Evolutionary conservation across 345 rosid genomes (phyloP), one percentile per base, ranked within the genome.

Genomic region (Linum usitatissimum): DNA sequence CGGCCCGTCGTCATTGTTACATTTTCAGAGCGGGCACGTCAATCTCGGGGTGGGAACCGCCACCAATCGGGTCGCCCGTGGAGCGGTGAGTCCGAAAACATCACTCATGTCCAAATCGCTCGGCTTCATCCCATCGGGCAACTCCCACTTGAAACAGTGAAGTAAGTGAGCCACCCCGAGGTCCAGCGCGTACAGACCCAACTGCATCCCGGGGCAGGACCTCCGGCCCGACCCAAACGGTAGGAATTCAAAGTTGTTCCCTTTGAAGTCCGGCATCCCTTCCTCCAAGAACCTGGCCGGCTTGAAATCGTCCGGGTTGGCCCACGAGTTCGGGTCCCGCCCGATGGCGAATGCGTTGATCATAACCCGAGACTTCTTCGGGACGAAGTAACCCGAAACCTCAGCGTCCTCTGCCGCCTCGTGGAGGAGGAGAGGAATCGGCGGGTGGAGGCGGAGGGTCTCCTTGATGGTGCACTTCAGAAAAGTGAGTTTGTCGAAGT

Each of bases 201-300:
- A 91, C 36, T 85, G 88, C 97, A 92, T 92, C 0, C 98, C 97
- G 2, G 96, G 97, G 62, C 98, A 89, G 0, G 95, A 89, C 73
- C 93, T 79, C 62, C 97, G 73, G 58, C 98, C 97, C 18, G 97
- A 82, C 67, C 95, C 98, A 55, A 92, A 92, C 0, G 98, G 97
- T 13, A 89, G 77, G 60, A 89, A 89, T 80, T 89, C 93, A 30
- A 89, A 92, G 68, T 86, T 76, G 63, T 40, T 81, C 8, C 97
- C 97, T 67, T 79, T 89, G 62, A 81, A 89, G 71, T 92, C 97
- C 0, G 97, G 86, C 39, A 82, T 71, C 0, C 81, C 84, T 28
- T 76, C 73, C 36, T 77, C 61, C 72, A 87, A 60, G 69, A 92
- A 92, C 81, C 98, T 74, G 0, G 87, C 78, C 6, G 97, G 98